Percentiles rank a stretch among this genome's conserved stretches.
Conservation (phyloP, 2,329 filamentous ascomycete species). For the Clathrospora elynae region DNA sequence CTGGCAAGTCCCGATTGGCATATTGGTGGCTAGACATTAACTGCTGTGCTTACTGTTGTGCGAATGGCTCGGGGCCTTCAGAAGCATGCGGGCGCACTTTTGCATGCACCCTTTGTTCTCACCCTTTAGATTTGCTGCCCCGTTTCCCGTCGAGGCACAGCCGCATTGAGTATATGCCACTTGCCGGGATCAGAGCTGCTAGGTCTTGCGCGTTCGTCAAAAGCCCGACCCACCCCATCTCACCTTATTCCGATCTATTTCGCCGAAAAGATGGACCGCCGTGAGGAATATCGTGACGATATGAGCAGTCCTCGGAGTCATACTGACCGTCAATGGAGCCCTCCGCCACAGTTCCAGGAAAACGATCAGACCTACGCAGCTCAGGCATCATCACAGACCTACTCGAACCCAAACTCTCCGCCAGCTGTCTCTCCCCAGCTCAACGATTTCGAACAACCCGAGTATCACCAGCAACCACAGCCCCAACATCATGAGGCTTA, state of each 20-base stretch:
- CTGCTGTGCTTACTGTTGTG: conserved; percentile 22
- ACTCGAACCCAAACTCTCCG: conserved; percentile 19
- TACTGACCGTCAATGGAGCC: conserved; percentile 26
- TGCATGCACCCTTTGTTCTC: conserved; percentile 17
- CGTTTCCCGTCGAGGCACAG: conserved; percentile 10
- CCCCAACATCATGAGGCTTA: conserved; percentile 15
- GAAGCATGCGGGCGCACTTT: conserved; percentile 13
- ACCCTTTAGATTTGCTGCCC: conserved; percentile 9
- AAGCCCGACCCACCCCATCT: conserved; percentile 13
- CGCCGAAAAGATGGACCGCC: conserved; percentile 22
- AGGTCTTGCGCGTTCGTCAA: conserved; percentile 8
- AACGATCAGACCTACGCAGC: conserved; percentile 22
- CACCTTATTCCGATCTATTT: conserved; percentile 5
- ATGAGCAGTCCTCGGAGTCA: conserved; percentile 17
- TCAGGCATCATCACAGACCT: conserved; percentile 10
- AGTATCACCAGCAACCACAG: conserved; percentile 14
- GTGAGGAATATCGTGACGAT: conserved; percentile 20
- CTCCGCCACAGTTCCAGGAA: conserved; percentile 30
- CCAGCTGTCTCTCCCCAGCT: conserved; percentile 23
- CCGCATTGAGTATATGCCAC: conserved; percentile 19
- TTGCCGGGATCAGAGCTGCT: conserved; percentile 5
- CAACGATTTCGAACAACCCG: conserved; percentile 23
- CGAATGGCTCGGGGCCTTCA: conserved; percentile 14
- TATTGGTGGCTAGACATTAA: conserved; percentile 10
- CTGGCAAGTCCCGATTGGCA: conserved; percentile 17